Base-by-base conservation (phyloP, 768 basidiomycete species). In the Mycena haematopus region DNA sequence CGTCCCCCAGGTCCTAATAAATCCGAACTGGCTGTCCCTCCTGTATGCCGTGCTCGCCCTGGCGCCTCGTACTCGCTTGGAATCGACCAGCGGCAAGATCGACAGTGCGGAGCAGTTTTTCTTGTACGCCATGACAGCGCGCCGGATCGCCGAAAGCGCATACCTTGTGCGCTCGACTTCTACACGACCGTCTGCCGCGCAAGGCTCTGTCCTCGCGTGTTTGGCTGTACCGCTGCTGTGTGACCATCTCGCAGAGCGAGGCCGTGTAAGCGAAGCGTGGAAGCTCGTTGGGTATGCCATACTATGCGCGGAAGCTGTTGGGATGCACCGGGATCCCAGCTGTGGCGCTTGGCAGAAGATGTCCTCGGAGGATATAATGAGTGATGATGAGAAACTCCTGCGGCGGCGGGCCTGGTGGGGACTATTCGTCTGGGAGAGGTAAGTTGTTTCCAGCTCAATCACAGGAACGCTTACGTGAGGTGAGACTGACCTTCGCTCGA, bases 251-350 rank as follows among this genome's bases (percentile, higher is more conserved):
- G 75, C 80, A 0, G 79, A 81, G 55, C 71, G 78, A 27, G 83
- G 84, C 10, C 77, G 78, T 38, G 75, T 81, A 22, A 84, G 82
- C 63, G 84, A 82, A 63, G 80, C 80, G 3, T 82, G 82, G 80
- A 80, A 80, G 70, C 63, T 82, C 35, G 74, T 77, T n/a, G 79
- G 80, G 5, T 74, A 71, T 50, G 78, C 77, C 14, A 70, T 81
- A 24, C 72, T 79, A 38, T 73, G 72, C 55, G 80, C 79, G 21
- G 70, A 77, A 65, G 74, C 80, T 22, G 74, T 80, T 27, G 79
- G 80, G 1, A 74, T 83, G 73, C 80, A 81, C 59, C 74, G 76
- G 45, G 82, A 82, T 68, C 79, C 79, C 10, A 75, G 71, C 53
- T 79, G 78, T 75, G 69, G 64, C 22, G 67, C 72, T 35, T 81